Evolutionary conservation across 2,329 filamentous ascomycete species (phyloP), one percentile per base, ranked within the genome.

Genomic region (Fusarium sp.): DNA sequence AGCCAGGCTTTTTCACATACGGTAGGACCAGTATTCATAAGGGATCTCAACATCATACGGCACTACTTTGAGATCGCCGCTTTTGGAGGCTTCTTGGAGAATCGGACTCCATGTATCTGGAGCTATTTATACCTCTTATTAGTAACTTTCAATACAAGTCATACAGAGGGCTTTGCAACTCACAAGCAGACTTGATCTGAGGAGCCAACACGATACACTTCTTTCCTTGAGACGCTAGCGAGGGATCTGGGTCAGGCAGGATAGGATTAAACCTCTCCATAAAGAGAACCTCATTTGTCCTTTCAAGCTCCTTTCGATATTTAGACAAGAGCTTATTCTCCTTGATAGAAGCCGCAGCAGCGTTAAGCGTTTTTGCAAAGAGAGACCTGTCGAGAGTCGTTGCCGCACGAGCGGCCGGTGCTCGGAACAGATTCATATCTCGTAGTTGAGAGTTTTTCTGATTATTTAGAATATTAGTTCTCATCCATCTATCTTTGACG

Each of bases 11-110:
- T 60, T 28, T 67, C 40, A 78, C 86, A 72, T 85, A 92, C 92
- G 84, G 78, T 97, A 95, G 51, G 85, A 91, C 93, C 94, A 98
- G 80, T 95, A 91, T 73, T 92, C 87, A 80, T 99, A 99, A 72
- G 91, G 89, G 61, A 98, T 85, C 36, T 87, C 82, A 59, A 98
- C 81, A 64, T 92, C 86, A 79, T 91, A 98, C 2, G 93, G 91
- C 2, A 94, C 83, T 34, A 98, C 79, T 18, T 86, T 86, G 31
- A 98, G 80, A 43, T 93, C 88, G 28, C 91, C 87, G 52, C 85
- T 83, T 68, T 91, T 84, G 6, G 94, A 87, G 34, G 93, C 88
- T 67, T 93, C 88, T 63, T 83, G 86, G 46, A 98, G 80, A 39
- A 85, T 87, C 6, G 88, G 76, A 55, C 93, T 93, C 92, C 94